Percentiles rank a stretch among this genome's conserved stretches.
Evolutionary conservation across 768 basidiomycete species (phyloP).

Genomic region (Termitomyces sp.): DNA sequence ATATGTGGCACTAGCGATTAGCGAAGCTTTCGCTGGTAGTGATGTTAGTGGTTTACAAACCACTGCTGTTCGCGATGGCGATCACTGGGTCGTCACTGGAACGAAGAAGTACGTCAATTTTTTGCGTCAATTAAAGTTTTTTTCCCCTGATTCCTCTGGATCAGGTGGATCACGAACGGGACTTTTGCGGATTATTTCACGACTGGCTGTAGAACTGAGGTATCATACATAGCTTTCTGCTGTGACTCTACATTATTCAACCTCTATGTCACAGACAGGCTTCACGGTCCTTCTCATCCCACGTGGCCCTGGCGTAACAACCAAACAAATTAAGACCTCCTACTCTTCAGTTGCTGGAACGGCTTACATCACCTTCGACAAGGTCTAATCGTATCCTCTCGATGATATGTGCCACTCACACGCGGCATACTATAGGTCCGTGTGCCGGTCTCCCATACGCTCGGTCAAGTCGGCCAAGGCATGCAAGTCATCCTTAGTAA

Average conservation of each 20-base stretch:
- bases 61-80: conserved; percentile 81
- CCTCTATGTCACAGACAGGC: conserved; percentile 48
- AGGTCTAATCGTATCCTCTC: conserved; percentile 27
- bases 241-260: neutral
- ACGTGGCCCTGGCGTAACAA: conserved; percentile 70
- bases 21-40: conserved; percentile 91
- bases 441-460: conserved; percentile 82
- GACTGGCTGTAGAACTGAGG: conserved; percentile 72
- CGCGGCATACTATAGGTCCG: conserved; percentile 39
- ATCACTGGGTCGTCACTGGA: conserved; percentile 86
- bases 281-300: conserved; percentile 77
- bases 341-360: conserved; percentile 94
- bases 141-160: neutral
- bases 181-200: conserved; percentile 85
- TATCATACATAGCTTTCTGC: conserved; percentile 18
- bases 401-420: neutral
- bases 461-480: conserved; percentile 85
- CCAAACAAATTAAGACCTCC: conserved; percentile 88
- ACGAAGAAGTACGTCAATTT: conserved; percentile 79
- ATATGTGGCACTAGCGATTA: conserved; percentile 87
- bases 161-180: conserved; percentile 88
- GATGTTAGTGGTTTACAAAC: conserved; percentile 85
- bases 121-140: neutral
- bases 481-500: conserved; percentile 82
- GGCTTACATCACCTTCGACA: conserved; percentile 79